These are phyloP conservation scores for Tolypocladium inflatum DNA, from an alignment of 2,329 filamentous ascomycete genomes.

Conservation along the genomic window DNA sequence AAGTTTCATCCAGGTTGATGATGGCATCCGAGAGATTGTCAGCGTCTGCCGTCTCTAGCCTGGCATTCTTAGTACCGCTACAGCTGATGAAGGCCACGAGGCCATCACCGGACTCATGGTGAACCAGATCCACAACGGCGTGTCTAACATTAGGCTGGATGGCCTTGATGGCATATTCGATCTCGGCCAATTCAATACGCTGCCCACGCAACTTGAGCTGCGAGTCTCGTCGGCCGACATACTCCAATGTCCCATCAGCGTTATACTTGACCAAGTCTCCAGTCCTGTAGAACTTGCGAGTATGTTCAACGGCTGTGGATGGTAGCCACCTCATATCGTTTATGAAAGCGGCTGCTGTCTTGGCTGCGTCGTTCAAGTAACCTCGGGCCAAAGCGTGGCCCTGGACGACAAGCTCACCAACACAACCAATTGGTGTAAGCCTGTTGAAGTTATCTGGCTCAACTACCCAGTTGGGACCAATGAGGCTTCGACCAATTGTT, in stretches of 20 bases:
- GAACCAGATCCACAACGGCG: slow-evolving; percentile 4
- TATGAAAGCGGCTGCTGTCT: slow-evolving; percentile 9
- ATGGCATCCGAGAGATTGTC: too few relatives aligned
- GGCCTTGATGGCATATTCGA: slow-evolving; percentile 8
- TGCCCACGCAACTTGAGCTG: slow-evolving; percentile 52
- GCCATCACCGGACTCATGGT: background rate
- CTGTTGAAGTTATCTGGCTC: slow-evolving; percentile 6
- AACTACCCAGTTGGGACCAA: slow-evolving; percentile 12
- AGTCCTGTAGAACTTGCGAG: slow-evolving; percentile 28
- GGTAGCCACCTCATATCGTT: slow-evolving; percentile 33
- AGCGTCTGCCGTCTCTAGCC: too few relatives aligned
- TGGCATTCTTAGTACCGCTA: too few relatives aligned
- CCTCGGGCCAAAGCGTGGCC: slow-evolving; percentile 13
- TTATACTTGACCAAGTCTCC: slow-evolving; percentile 36
- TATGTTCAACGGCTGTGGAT: background rate
- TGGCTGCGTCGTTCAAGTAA: slow-evolving; percentile 9
- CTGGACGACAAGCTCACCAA: slow-evolving; percentile 17
- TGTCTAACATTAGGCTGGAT: background rate
- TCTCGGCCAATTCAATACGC: slow-evolving; percentile 34
- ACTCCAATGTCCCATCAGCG: slow-evolving; percentile 29
- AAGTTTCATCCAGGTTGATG: background rate
- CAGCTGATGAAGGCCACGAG: background rate
- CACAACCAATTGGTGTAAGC: slow-evolving; percentile 8
- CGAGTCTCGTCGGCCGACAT: slow-evolving; percentile 42
- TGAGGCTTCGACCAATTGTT: background rate